These are phyloP conservation scores for Globisporangium yorkense DNA, from an alignment of 352 stramenopile species.

Conservation along the genomic window DNA sequence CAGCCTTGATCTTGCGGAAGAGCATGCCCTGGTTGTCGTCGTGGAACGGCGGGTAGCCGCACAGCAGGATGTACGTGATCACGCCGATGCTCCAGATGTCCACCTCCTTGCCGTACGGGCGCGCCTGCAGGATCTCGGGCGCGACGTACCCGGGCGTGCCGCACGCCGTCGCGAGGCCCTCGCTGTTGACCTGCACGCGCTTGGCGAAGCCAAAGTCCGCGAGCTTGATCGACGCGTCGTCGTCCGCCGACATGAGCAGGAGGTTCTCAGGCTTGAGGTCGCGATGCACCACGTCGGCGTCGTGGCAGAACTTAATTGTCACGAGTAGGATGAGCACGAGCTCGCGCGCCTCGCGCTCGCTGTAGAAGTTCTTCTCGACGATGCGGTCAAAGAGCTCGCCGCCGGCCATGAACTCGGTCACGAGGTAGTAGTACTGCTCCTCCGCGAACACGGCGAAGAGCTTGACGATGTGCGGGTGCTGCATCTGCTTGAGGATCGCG, in stretches of 20 bases:
- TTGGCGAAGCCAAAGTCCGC: conserved; percentile 84
- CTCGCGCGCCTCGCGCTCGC: conserved; percentile 70
- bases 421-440: conserved; percentile 93
- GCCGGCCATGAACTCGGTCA: conserved; percentile 94
- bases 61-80: conserved; percentile 86
- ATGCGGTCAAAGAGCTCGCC: conserved; percentile 86
- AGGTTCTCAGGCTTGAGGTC: conserved; percentile 98
- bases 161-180: conserved; percentile 56
- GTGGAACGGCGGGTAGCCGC: conserved; percentile 84
- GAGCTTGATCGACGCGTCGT: conserved; percentile 81
- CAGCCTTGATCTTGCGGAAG: conserved; percentile 72
- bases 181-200: conserved; percentile 47
- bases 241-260: conserved; percentile 68
- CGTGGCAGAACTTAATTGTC: conserved; percentile 84
- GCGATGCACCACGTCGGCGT: conserved; percentile 86
- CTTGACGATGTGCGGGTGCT: conserved; percentile 87
- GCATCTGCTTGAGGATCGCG: conserved; percentile 74
- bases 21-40: conserved; percentile 89
- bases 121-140: conserved; percentile 73
- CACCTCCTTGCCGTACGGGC: conserved; percentile 70
- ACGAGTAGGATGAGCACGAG: conserved; percentile 74
- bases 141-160: conserved; percentile 80
- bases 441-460: conserved; percentile 90
- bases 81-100: conserved; percentile 91
- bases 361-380: conserved; percentile 86